These are phyloP conservation scores for Rhodotorula sp. DNA, from an alignment of 1,284 basidiomycete species.

Conservation along the genomic window DNA sequence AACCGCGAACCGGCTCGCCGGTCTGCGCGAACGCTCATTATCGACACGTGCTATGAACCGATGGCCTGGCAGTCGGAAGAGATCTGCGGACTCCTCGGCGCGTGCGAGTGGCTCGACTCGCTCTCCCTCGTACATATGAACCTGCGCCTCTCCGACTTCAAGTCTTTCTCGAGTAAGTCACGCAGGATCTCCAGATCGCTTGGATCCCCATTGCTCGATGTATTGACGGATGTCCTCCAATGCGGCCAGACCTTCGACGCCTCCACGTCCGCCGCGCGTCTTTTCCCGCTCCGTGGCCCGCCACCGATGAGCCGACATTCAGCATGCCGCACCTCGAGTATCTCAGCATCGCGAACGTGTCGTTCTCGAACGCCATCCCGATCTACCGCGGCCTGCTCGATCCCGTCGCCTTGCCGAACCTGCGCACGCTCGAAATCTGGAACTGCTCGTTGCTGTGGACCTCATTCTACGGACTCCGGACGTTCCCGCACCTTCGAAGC, in stretches of 20 bases:
- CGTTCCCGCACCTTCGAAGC: background rate
- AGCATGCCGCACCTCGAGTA: background rate
- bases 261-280: background rate
- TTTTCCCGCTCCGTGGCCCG: background rate
- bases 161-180: background rate
- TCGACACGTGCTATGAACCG: background rate
- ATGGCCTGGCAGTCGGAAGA: too few relatives aligned
- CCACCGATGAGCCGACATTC: background rate
- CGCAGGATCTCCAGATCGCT: too few relatives aligned
- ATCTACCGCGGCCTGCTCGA: background rate
- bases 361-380: background rate
- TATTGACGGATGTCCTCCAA: background rate
- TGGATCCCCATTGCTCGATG: too few relatives aligned
- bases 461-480: background rate
- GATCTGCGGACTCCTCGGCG: background rate
- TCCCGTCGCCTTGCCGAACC: background rate
- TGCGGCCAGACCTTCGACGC: background rate
- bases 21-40: background rate
- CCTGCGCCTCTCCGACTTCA: background rate
- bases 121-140: background rate
- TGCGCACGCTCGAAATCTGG: background rate
- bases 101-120: slow-evolving; percentile 2
- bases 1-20: too few relatives aligned
- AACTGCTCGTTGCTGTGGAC: slow-evolving; percentile 2
- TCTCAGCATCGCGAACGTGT: background rate